Conservation (phyloP, 1,139 yeast genomes). For the Geotrichum candidum region DNA sequence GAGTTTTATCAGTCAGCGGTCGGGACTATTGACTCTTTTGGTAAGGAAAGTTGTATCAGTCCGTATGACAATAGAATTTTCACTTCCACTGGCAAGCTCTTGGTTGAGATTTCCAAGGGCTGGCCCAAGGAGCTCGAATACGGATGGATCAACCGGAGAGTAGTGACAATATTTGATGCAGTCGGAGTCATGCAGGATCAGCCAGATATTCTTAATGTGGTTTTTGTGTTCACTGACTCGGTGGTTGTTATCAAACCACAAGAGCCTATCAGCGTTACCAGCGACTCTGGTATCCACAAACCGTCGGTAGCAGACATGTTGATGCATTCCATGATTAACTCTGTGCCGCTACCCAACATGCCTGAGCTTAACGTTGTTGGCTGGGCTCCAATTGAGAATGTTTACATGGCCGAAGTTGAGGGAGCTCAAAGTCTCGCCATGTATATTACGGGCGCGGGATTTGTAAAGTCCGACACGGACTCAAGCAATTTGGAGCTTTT, state of each 20-base stretch:
- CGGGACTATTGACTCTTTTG: slow-evolving; percentile 77
- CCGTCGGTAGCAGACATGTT: slow-evolving; percentile 75
- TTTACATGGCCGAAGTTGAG: slow-evolving; percentile 30
- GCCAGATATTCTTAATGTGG: slow-evolving; percentile 42
- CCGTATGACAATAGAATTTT: slow-evolving; percentile 64
- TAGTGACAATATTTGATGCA: slow-evolving; percentile 73
- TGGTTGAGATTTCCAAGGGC: slow-evolving; percentile 72
- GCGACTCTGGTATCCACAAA: slow-evolving; percentile 40
- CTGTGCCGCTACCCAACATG: slow-evolving; percentile 65
- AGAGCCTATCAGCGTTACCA: slow-evolving; percentile 29
- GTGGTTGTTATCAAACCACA: slow-evolving; percentile 52
- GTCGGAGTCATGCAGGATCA: slow-evolving; percentile 37
- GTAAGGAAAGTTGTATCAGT: slow-evolving; percentile 38
- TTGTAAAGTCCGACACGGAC: slow-evolving; percentile 5
- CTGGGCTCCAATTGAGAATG: slow-evolving; percentile 61
- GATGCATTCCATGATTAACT: slow-evolving; percentile 86
- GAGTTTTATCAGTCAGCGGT: slow-evolving; percentile 50
- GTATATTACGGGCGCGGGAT: slow-evolving; percentile 16
- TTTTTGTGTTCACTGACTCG: slow-evolving; percentile 76
- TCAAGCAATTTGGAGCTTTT: slow-evolving; percentile 6
- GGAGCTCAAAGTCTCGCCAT: slow-evolving; percentile 22
- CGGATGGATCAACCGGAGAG: slow-evolving; percentile 83
- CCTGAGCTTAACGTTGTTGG: slow-evolving; percentile 65
- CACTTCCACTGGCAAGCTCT: slow-evolving; percentile 83
- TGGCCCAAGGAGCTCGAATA: slow-evolving; percentile 88